These are phyloP conservation scores for Chamaecrista fasciculata DNA, from an alignment of 306 rosid genomes.

Conservation along the genomic window DNA sequence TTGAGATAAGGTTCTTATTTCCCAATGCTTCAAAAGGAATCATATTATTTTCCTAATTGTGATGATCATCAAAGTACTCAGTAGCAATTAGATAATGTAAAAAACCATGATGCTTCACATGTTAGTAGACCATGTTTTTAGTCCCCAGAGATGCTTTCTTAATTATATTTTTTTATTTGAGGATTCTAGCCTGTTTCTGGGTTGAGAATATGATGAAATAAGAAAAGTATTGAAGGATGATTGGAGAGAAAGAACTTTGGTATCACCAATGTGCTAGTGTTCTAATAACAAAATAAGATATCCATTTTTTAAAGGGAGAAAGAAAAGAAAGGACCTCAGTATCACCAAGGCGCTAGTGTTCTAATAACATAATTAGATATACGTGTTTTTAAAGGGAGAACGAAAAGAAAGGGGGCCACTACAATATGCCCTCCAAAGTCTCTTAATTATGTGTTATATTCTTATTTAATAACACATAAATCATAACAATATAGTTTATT, in stretches of 20 bases:
- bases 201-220: not conserved
- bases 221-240: not conserved
- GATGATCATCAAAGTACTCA: not conserved
- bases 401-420: not conserved
- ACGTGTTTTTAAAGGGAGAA: not conserved
- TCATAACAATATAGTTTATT: not conserved
- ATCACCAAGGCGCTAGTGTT: too few relatives aligned
- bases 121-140: not conserved
- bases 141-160: not conserved
- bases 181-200: not conserved
- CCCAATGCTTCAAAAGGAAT: not conserved
- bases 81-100: slow-evolving; percentile 1
- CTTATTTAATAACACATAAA: not conserved
- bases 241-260: not conserved
- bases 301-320: not conserved
- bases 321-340: not conserved
- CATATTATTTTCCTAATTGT: not conserved
- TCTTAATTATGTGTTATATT: not conserved
- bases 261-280: too few relatives aligned
- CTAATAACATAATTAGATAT: not conserved
- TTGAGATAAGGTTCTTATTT: not conserved
- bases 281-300: not conserved
- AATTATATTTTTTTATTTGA: not conserved
- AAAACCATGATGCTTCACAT: not conserved
- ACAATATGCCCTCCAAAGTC: not conserved